Conservation (phyloP, 2,329 filamentous ascomycete species). For the Fusarium pseudograminearum region DNA sequence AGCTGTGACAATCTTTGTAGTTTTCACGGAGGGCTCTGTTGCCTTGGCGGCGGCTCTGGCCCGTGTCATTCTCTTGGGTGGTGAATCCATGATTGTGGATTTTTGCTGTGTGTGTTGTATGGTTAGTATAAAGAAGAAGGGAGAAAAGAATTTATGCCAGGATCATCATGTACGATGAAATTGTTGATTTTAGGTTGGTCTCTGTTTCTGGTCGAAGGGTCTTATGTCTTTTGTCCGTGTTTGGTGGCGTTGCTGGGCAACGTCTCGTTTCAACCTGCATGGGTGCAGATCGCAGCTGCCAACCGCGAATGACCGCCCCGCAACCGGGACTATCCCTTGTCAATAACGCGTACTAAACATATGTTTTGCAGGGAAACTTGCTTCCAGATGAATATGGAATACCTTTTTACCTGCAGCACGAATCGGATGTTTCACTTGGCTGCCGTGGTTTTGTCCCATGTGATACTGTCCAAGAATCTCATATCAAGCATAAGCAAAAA, state of each 20-base stretch:
- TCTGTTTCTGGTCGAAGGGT: slow-evolving; percentile 26
- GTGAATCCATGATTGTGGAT: slow-evolving; percentile 64
- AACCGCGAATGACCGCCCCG: slow-evolving; percentile 32
- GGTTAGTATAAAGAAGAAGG: slow-evolving; percentile 45
- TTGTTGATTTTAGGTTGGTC: slow-evolving; percentile 35
- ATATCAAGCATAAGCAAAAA: not conserved
- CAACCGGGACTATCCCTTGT: slow-evolving; percentile 29
- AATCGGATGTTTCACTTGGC: slow-evolving; percentile 9
- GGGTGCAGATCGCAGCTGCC: slow-evolving; percentile 39
- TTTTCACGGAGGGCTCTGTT: slow-evolving; percentile 54
- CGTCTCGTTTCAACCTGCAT: slow-evolving; percentile 31
- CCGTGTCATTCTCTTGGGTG: slow-evolving; percentile 70
- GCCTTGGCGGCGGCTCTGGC: slow-evolving; percentile 60
- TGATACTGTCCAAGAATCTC: not conserved
- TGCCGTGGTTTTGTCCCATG: not conserved
- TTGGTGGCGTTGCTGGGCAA: slow-evolving; percentile 48
- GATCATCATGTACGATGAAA: slow-evolving; percentile 46
- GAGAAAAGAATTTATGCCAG: slow-evolving; percentile 24
- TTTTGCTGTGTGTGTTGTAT: slow-evolving; percentile 32
- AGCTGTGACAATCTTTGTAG: slow-evolving; percentile 62
- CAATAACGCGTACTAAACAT: slow-evolving; percentile 16
- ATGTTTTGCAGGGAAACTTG: slow-evolving; percentile 9
- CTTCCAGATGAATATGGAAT: slow-evolving; percentile 22
- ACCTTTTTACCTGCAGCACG: slow-evolving; percentile 4
- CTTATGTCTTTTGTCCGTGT: slow-evolving; percentile 45